Percentiles rank a stretch among this genome's conserved stretches.
These are phyloP conservation scores for Aegilops sharonensis DNA, from an alignment of 176 grass and related monocot species.

Conservation along the genomic window DNA sequence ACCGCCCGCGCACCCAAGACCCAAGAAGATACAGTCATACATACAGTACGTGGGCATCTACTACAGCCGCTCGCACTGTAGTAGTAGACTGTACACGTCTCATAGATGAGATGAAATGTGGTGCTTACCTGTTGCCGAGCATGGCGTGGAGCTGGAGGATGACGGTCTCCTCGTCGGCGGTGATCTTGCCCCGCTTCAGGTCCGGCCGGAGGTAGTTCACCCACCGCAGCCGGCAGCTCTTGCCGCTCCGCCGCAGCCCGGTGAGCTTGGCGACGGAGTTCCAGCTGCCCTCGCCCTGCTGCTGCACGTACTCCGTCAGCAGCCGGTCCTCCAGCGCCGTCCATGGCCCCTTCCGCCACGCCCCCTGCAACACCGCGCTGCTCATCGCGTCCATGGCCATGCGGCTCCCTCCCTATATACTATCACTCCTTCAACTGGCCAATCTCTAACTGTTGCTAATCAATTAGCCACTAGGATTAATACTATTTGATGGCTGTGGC, in stretches of 20 bases:
- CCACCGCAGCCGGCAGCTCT: constrained; percentile 83
- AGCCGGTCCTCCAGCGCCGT: constrained; percentile 82
- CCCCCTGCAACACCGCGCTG: neutral
- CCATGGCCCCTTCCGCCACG: constrained; percentile 41
- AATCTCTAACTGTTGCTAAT: neutral
- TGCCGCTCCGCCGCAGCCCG: constrained; percentile 70
- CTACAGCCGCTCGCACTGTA: neutral
- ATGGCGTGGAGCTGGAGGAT: constrained; percentile 89
- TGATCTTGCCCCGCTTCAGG: constrained; percentile 82
- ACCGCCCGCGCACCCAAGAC: neutral
- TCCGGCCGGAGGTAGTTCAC: constrained; percentile 80
- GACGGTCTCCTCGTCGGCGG: constrained; percentile 78
- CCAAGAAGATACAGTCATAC: too few relatives aligned
- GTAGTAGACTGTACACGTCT: too few relatives aligned
- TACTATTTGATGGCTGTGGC: neutral
- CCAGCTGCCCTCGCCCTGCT: constrained; percentile 93
- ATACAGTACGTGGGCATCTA: neutral
- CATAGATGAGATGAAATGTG: too few relatives aligned
- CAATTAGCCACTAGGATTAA: neutral
- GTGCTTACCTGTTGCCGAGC: constrained; percentile 75
- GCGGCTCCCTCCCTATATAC: neutral
- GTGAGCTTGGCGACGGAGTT: constrained; percentile 91
- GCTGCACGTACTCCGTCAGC: constrained; percentile 78
- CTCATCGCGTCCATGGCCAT: constrained; percentile 11
- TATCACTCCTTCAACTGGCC: neutral